Evolutionary conservation across 495 filamentous ascomycete species (phyloP).

Genomic region (Penicillium psychrofluorescens): DNA sequence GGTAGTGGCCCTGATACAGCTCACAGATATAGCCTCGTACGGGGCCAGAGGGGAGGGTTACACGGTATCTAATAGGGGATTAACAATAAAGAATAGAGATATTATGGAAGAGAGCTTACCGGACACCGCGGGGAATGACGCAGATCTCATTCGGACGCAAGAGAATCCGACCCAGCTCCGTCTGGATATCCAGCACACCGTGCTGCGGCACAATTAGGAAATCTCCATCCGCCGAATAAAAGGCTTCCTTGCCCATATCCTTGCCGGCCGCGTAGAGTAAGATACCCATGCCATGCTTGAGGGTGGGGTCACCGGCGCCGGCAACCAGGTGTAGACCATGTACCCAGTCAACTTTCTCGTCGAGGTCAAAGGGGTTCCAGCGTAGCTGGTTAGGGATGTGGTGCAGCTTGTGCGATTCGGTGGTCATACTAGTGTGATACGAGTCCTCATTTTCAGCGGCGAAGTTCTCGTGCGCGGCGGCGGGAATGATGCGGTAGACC

Average conservation of each 20-base stretch:
- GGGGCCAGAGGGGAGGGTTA: conserved; percentile 55
- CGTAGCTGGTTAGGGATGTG: conserved; percentile 81
- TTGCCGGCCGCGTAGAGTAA: conserved; percentile 75
- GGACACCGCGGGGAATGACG: conserved; percentile 76
- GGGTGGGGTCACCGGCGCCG: conserved; percentile 73
- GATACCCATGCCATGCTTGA: conserved; percentile 76
- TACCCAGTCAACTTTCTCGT: conserved; percentile 70
- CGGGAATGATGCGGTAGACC: conserved; percentile 88
- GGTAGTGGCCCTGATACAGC: conserved; percentile 77
- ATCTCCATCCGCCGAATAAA: conserved; percentile 89
- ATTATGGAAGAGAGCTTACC: conserved; percentile 10
- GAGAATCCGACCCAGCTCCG: conserved; percentile 75
- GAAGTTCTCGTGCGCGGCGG: conserved; percentile 75
- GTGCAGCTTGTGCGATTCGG: conserved; percentile 46
- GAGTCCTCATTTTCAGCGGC: conserved; percentile 43
- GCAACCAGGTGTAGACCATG: conserved; percentile 70
- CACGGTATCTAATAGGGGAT: conserved; percentile 51
- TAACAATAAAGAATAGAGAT: not conserved
- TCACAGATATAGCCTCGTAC: conserved; percentile 82
- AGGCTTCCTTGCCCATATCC: conserved; percentile 71
- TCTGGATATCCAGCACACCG: conserved; percentile 77
- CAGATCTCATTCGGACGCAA: conserved; percentile 84
- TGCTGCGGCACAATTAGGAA: conserved; percentile 80
- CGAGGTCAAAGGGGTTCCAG: conserved; percentile 83
- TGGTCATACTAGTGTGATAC: conserved; percentile 46